Percentiles rank a stretch among this genome's conserved stretches.
Conservation (phyloP, 2,329 filamentous ascomycete species). For the Exophiala lecanii-corni region DNA sequence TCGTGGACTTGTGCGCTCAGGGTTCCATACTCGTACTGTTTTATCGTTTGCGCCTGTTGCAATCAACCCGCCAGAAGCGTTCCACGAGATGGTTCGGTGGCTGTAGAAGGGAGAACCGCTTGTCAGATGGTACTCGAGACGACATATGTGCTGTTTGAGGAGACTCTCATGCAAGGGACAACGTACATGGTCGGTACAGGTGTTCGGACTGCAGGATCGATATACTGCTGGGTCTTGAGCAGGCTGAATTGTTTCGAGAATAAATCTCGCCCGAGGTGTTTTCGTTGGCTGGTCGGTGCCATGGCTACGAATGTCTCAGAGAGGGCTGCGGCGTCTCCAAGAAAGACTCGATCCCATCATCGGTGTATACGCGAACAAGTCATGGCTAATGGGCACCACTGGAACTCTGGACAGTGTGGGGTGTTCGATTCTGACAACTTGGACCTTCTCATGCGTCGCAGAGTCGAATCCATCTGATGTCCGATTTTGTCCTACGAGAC, state of each 20-base stretch:
- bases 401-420: no score
- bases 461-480: no score
- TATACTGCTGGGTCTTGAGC: constrained; percentile 68
- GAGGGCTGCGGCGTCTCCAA: neutral
- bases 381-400: no score
- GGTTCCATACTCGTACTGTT: constrained; percentile 87
- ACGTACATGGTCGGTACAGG: constrained; percentile 55
- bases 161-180: no score
- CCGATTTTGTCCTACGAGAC: no score
- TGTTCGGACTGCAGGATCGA: constrained; percentile 55
- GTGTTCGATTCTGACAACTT: no score
- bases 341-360: no score
- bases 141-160: no score
- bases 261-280: constrained; percentile 56
- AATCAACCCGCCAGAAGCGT: constrained; percentile 74
- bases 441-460: no score
- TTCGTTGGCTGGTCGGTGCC: constrained; percentile 31
- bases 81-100: constrained; percentile 81
- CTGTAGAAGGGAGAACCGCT: constrained; percentile 42
- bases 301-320: constrained; percentile 6
- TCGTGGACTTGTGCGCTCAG: constrained; percentile 42
- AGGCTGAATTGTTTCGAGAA: constrained; percentile 64
- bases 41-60: constrained; percentile 88
- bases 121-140: no score
- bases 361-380: no score